These are phyloP conservation scores for Cystobasidium onofrii DNA, from an alignment of 768 basidiomycete genomes.

Conservation along the genomic window DNA sequence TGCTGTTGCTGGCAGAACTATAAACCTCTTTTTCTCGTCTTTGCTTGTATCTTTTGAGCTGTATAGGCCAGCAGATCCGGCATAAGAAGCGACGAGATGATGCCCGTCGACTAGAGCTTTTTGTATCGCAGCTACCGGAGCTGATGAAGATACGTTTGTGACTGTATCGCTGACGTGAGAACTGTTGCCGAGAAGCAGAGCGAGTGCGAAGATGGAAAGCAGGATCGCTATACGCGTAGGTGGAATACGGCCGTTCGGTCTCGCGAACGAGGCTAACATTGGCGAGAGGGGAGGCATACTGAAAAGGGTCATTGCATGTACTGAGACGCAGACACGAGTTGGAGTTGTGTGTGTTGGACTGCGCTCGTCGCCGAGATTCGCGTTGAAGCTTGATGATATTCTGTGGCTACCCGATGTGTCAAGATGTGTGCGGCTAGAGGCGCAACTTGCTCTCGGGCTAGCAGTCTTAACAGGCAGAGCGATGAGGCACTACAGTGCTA, in stretches of 20 bases:
- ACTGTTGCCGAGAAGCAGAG: background rate
- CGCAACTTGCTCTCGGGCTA: no score
- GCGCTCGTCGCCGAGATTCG: no score
- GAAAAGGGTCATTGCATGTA: background rate
- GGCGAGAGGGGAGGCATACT: background rate
- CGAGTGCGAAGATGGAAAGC: background rate
- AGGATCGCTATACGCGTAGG: background rate
- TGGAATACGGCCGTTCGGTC: background rate
- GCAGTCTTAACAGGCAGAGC: no score
- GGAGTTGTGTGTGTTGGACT: background rate
- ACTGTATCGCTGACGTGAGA: background rate
- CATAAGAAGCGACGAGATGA: background rate
- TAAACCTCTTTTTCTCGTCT: background rate
- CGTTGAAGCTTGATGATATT: no score
- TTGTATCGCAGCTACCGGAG: conserved; percentile 1
- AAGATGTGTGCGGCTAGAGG: no score
- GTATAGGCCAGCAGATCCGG: background rate
- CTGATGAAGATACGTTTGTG: background rate
- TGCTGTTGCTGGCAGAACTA: conserved; percentile 1
- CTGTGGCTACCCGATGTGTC: no score
- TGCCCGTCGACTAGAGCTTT: background rate
- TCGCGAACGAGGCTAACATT: background rate
- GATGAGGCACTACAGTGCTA: no score
- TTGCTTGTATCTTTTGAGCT: background rate
- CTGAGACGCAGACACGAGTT: background rate